Conservation (phyloP, 2,329 filamentous ascomycete genomes). For the Chrysoporthe cubensis region DNA sequence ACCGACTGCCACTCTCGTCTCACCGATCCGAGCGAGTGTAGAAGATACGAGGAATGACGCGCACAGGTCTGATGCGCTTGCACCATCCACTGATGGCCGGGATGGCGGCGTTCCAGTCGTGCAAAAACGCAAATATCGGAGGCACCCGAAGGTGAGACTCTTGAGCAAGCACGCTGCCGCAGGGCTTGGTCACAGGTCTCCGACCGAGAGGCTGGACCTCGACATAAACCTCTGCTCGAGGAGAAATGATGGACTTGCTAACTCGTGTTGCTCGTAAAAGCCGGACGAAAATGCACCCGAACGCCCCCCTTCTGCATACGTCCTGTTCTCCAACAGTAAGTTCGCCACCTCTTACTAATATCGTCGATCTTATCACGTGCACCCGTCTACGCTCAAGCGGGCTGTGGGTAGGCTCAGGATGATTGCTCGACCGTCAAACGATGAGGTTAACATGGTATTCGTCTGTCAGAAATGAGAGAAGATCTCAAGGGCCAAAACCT, state of each 20-base stretch:
- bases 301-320: conserved; percentile 79
- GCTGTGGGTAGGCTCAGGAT: background rate
- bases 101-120: conserved; percentile 48
- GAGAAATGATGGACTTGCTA: conserved; percentile 3
- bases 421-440: background rate
- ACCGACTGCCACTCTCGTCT: conserved; percentile 55
- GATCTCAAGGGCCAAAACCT: conserved; percentile 75
- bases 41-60: conserved; percentile 62
- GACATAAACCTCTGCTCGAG: background rate
- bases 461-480: conserved; percentile 69
- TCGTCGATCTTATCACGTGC: conserved; percentile 5
- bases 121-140: conserved; percentile 74
- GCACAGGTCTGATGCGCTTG: conserved; percentile 47
- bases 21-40: conserved; percentile 52
- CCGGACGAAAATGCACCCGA: conserved; percentile 81
- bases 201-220: background rate
- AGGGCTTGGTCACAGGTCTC: background rate
- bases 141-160: conserved; percentile 71
- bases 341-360: conserved; percentile 31
- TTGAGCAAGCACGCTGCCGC: background rate
- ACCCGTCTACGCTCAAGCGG: background rate
- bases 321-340: conserved; percentile 83
- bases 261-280: conserved; percentile 41
- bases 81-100: conserved; percentile 45
- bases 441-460: too few relatives aligned